Evolutionary conservation across 352 stramenopile genomes (phyloP).

Genomic region (Globisporangium abappressorium): DNA sequence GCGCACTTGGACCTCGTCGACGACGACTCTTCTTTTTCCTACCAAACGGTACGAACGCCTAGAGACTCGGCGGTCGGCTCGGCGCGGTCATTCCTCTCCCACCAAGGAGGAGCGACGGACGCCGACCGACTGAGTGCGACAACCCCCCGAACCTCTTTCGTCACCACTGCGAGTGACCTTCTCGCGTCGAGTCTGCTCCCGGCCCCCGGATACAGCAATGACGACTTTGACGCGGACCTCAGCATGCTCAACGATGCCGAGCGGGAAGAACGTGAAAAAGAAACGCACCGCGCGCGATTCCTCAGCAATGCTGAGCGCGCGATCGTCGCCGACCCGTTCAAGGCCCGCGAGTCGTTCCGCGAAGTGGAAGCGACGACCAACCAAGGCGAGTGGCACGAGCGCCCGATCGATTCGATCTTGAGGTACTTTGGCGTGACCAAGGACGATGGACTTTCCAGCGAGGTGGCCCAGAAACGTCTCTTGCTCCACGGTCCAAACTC

Average conservation of each 20-base stretch:
- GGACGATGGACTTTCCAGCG: conserved; percentile 31
- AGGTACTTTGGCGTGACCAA: conserved; percentile 37
- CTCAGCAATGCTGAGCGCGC: conserved; percentile 58
- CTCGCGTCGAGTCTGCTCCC: conserved; percentile 11
- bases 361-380: conserved; percentile 37
- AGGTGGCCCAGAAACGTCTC: conserved; percentile 35
- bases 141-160: conserved; percentile 21
- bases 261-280: conserved; percentile 22
- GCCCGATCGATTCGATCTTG: conserved; percentile 38
- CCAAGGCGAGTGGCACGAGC: conserved; percentile 50
- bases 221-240: conserved; percentile 17
- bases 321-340: conserved; percentile 38
- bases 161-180: conserved; percentile 16
- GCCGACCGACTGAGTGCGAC: conserved; percentile 17
- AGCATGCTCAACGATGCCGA: conserved; percentile 15
- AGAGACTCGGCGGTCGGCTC: conserved; percentile 33
- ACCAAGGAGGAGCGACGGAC: conserved; percentile 1
- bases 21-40: conserved; percentile 54
- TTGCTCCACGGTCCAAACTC: conserved; percentile 32
- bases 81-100: conserved; percentile 14
- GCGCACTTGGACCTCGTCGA: conserved; percentile 17
- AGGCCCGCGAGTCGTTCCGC: conserved; percentile 59
- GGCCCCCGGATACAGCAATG: conserved; percentile 12
- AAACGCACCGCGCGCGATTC: conserved; percentile 37
- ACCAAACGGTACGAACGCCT: conserved; percentile 63